Conservation (phyloP, 148 eudicot species). For the Rhododendron vialii region DNA sequence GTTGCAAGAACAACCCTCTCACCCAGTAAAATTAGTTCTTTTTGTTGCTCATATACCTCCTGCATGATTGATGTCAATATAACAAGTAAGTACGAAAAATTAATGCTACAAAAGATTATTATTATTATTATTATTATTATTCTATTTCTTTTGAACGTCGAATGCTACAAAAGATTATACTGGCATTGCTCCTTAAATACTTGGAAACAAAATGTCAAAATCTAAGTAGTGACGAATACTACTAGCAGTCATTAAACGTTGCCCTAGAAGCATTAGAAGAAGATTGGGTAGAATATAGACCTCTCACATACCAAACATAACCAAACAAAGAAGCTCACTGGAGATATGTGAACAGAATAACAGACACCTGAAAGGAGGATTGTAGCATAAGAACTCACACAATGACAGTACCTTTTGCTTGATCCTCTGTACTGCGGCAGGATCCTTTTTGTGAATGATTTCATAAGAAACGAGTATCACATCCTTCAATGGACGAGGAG, state of each 20-base stretch:
- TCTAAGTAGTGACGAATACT: constrained; percentile 10
- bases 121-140: no score
- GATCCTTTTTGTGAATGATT: constrained; percentile 85
- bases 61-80: constrained; percentile 26
- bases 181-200: constrained; percentile 24
- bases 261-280: constrained; percentile 20
- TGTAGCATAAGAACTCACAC: background rate
- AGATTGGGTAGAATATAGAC: background rate
- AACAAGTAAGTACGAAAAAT: constrained; percentile 1
- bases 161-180: constrained; percentile 18
- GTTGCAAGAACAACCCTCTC: constrained; percentile 95
- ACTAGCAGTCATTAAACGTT: background rate
- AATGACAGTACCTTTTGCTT: constrained; percentile 70
- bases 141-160: no score
- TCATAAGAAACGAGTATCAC: constrained; percentile 92
- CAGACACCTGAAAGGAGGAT: background rate
- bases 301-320: background rate
- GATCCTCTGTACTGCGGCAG: constrained; percentile 75
- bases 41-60: constrained; percentile 96
- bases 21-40: constrained; percentile 73
- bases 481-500: constrained; percentile 95
- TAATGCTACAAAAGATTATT: constrained; percentile 17
- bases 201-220: constrained; percentile 15
- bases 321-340: background rate
- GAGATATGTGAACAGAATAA: background rate